phyloP scores from a whole-genome alignment of 225 moss, liverwort and hornwort species.

The Ulota crispa region DNA sequence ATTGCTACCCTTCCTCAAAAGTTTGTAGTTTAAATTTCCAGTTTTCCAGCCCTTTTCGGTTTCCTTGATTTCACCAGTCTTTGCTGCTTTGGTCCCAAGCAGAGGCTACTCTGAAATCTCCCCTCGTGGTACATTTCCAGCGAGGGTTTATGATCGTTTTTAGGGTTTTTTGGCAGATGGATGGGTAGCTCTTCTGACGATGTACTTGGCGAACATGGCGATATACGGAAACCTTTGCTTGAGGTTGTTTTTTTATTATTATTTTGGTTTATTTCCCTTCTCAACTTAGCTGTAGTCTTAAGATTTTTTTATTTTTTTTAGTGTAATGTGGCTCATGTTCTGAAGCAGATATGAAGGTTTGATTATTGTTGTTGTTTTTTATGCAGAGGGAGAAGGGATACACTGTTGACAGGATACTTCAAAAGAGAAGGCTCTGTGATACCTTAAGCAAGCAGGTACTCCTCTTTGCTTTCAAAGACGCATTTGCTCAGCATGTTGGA shows the following conservation, averaged over 20 bases:
- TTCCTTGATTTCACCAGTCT: neutral
- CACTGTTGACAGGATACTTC: slow-evolving; percentile 27
- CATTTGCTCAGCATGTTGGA: too few species aligned
- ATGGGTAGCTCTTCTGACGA: slow-evolving; percentile 24
- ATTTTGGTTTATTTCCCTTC: neutral
- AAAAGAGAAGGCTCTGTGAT: slow-evolving; percentile 39
- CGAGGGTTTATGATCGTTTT: neutral
- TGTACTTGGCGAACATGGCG: neutral
- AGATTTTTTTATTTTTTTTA: too few species aligned
- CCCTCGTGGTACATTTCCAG: neutral
- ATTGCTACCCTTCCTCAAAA: neutral
- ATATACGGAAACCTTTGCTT: slow-evolving; percentile 12
- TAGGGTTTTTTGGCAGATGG: slow-evolving; percentile 42
- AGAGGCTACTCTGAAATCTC: neutral
- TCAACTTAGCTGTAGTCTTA: neutral
- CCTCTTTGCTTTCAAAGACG: neutral
- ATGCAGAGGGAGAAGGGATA: slow-evolving; percentile 42
- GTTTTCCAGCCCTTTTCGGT: neutral
- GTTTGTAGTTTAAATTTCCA: neutral
- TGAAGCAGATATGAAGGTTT: neutral
- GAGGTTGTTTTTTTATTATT: slow-evolving; percentile 12
- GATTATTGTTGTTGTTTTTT: neutral
- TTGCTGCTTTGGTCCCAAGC: slow-evolving; percentile 4
- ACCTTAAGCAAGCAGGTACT: slow-evolving; percentile 44
- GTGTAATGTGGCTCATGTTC: neutral